Evolutionary conservation across 2,329 filamentous ascomycete species (phyloP).

Genomic region (Hypoxylon rubiginosum): DNA sequence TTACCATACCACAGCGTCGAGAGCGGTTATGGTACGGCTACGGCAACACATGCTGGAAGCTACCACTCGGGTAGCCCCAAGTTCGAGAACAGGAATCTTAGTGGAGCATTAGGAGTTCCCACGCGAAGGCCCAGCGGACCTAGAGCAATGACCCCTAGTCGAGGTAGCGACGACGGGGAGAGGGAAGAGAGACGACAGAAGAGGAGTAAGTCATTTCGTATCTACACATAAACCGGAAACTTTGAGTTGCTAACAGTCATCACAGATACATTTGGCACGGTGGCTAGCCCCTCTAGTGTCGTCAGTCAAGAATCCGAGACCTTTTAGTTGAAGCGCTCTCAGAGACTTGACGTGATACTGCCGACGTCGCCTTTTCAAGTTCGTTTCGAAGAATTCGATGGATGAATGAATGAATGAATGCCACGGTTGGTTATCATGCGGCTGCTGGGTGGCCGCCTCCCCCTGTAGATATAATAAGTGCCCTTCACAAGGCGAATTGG

Average conservation of each 20-base stretch:
- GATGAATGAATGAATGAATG: constrained; percentile 30
- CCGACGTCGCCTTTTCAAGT: constrained; percentile 50
- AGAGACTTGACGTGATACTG: constrained; percentile 47
- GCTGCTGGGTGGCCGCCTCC: constrained; percentile 33
- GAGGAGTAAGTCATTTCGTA: constrained; percentile 63
- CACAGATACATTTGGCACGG: constrained; percentile 67
- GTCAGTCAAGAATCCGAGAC: constrained; percentile 67
- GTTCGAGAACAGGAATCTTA: constrained; percentile 70
- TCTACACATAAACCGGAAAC: neutral
- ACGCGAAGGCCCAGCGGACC: constrained; percentile 69
- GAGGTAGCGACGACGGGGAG: constrained; percentile 59
- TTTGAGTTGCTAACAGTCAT: constrained; percentile 8
- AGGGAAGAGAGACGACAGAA: constrained; percentile 66
- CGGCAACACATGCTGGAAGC: constrained; percentile 60
- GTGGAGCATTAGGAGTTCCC: constrained; percentile 65
- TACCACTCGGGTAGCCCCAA: constrained; percentile 66
- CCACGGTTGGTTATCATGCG: constrained; percentile 24
- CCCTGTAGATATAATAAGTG: constrained; percentile 42
- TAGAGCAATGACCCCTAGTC: constrained; percentile 70
- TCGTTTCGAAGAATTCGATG: constrained; percentile 45
- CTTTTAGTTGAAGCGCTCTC: constrained; percentile 59
- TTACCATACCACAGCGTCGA: constrained; percentile 69
- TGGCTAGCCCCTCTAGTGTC: constrained; percentile 53
- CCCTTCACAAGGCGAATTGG: constrained; percentile 28
- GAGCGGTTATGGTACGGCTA: constrained; percentile 66